Base-by-base conservation (phyloP, 129 eudicot genomes). In the Escallonia herrerae region DNA sequence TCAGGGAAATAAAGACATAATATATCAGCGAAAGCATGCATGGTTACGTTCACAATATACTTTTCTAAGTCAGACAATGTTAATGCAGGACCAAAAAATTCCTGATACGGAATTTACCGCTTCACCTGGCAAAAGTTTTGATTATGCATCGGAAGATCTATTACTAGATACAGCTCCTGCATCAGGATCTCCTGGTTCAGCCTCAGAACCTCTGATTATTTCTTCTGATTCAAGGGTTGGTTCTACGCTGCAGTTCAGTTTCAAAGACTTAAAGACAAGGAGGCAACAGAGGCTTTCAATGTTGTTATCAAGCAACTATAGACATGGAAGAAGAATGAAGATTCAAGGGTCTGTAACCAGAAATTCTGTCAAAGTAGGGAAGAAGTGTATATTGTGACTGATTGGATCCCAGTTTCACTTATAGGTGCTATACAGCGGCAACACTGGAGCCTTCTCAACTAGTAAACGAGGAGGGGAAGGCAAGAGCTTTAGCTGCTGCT, bases 401-500 rank as follows among this genome's bases (percentile, higher is more conserved):
- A 83, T 57, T 65, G 49, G 56, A 42, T 64, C 45, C 68, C 41
- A 40, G 57, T 72, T 58, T 68, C 57, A 58, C 44, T 37, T 56
- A 53, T 60, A 91, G 96, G 81, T 83, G 72, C 67, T 91, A 80
- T 66, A 65, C 84, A 45, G 91, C 93, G 44, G 98, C 98, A 67
- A 79, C 96, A 54, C 75, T 91, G 44, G 85, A 83, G 65, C 74
- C 79, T 65, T 87, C 95, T 53, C 85, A 91, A 73, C 55, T 62
- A 60, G 84, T 52, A 62, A 75, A 80, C 70, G 89, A 85, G 41
- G 96, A 85, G 62, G 87, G 74, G 68, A 91, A 91, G 75, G 85
- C 77, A 44, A 72, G 67, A 62, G 91, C 96, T 68, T 73, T 91
- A 70, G 91, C 95, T 79, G 98, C 98, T 40, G 98, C 98, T 63